Percentiles rank a stretch among this genome's conserved stretches.
Evolutionary conservation across 352 stramenopile genomes (phyloP).

Genomic region (Phytophthora sp.): DNA sequence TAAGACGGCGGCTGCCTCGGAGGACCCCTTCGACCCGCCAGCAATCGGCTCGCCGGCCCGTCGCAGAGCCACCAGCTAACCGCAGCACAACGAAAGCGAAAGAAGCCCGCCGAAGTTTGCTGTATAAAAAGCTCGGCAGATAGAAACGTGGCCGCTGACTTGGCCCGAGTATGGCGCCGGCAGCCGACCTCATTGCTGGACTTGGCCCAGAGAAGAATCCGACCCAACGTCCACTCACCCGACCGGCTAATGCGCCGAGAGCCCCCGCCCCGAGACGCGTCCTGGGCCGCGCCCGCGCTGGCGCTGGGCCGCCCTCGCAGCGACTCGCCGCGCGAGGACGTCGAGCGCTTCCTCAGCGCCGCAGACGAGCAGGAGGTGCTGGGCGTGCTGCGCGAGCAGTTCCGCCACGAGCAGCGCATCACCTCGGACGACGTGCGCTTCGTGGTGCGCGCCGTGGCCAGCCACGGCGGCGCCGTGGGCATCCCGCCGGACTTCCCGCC

Average conservation of each 20-base stretch:
- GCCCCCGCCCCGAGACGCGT: not conserved
- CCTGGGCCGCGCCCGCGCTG: not conserved
- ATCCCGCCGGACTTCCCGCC: conserved; percentile 59
- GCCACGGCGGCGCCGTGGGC: conserved; percentile 28
- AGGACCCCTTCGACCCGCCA: too few species aligned
- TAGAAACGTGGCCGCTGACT: not conserved
- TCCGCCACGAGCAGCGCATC: conserved; percentile 51
- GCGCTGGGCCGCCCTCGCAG: not conserved
- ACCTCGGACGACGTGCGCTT: conserved; percentile 66
- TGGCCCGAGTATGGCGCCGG: not conserved
- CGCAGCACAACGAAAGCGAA: not conserved
- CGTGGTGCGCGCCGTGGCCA: conserved; percentile 56
- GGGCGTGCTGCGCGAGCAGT: conserved; percentile 55
- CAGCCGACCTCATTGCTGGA: not conserved
- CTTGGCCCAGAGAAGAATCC: not conserved
- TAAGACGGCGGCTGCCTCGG: not conserved
- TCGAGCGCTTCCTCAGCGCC: conserved; percentile 34
- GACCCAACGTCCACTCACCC: not conserved
- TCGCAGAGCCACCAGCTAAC: not conserved
- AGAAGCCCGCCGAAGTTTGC: not conserved
- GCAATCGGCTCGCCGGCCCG: not conserved
- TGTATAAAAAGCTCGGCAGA: not conserved
- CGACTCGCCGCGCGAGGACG: not conserved
- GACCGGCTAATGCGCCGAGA: not conserved
- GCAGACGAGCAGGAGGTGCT: conserved; percentile 51